Conservation (phyloP, 495 filamentous ascomycete genomes). For the Aspergillus campestris region DNA sequence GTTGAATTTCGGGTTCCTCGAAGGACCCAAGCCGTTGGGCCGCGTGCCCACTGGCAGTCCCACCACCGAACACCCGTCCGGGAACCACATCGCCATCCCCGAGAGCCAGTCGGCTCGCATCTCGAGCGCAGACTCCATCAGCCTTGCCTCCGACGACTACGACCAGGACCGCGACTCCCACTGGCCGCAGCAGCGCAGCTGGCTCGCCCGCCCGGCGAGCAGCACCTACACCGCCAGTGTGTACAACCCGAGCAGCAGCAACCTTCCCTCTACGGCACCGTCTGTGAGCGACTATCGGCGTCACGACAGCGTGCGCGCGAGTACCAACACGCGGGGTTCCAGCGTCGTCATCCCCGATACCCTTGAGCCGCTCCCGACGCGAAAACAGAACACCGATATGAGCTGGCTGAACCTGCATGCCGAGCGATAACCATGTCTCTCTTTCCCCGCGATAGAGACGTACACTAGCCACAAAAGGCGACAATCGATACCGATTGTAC, state of each 20-base stretch:
- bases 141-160: constrained; percentile 45
- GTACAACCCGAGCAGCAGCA: constrained; percentile 30
- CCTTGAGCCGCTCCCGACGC: constrained; percentile 33
- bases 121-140: constrained; percentile 50
- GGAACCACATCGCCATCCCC: constrained; percentile 33
- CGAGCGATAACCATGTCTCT: constrained; percentile 15
- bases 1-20: constrained; percentile 30
- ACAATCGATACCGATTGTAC: background rate
- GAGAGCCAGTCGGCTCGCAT: constrained; percentile 57
- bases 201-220: constrained; percentile 45
- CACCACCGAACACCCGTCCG: constrained; percentile 48
- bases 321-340: constrained; percentile 26
- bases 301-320: constrained; percentile 8
- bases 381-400: constrained; percentile 46
- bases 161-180: constrained; percentile 33
- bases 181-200: constrained; percentile 41
- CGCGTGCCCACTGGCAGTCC: constrained; percentile 59
- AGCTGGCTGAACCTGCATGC: constrained; percentile 64
- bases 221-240: constrained; percentile 45
- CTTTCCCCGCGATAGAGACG: background rate
- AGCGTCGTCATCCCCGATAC: constrained; percentile 30
- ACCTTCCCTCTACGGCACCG: constrained; percentile 16
- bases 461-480: background rate
- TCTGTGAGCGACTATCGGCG: constrained; percentile 1
- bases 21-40: constrained; percentile 35